Conservation (phyloP, 306 rosid species). For the Albizia julibrissin region DNA sequence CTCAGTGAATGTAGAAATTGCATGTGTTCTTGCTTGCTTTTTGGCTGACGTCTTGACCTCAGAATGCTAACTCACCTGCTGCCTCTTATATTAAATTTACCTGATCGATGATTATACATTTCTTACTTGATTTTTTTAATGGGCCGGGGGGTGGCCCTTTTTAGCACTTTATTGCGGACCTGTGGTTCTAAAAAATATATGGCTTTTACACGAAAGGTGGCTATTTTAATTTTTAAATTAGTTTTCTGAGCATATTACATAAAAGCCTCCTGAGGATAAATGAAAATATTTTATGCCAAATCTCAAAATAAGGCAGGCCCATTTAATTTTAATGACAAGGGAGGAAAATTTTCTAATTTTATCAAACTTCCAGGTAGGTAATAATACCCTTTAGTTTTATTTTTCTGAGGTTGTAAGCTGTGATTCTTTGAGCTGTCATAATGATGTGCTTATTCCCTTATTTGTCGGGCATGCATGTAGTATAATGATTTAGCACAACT, state of each 20-base stretch:
- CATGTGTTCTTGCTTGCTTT: too few relatives aligned
- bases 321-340: constrained; percentile 8
- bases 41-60: too few relatives aligned
- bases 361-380: constrained; percentile 18
- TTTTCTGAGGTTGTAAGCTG: constrained; percentile 1
- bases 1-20: too few relatives aligned
- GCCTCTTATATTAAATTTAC: too few relatives aligned
- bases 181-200: too few relatives aligned
- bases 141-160: too few relatives aligned
- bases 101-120: not conserved
- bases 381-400: constrained; percentile 23
- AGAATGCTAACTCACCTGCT: too few relatives aligned
- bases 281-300: constrained; percentile 1
- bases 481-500: constrained; percentile 63
- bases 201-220: too few relatives aligned
- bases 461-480: constrained; percentile 50
- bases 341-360: not conserved
- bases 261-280: not conserved
- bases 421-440: constrained; percentile 11
- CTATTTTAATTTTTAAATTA: too few relatives aligned
- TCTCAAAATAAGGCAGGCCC: not conserved
- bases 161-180: too few relatives aligned
- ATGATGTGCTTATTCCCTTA: constrained; percentile 16
- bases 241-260: too few relatives aligned
- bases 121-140: not conserved